phyloP scores from a whole-genome alignment of 805 yeast species.

The Ogataea ganodermae region DNA sequence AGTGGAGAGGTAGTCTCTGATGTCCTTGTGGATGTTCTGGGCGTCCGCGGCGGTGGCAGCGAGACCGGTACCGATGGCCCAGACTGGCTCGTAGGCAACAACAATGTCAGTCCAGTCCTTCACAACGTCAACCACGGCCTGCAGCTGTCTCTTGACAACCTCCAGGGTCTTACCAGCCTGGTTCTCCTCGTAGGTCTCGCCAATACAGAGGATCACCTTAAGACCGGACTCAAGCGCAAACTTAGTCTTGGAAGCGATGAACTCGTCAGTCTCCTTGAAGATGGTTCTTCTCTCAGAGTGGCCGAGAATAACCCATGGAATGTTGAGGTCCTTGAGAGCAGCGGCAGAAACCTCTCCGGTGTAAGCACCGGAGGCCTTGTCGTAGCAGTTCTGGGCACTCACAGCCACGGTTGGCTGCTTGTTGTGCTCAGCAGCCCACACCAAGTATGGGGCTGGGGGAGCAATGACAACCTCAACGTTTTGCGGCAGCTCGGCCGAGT shows the following conservation, averaged over 20 bases:
- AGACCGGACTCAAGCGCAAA: conserved; percentile 89
- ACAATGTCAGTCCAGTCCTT: conserved; percentile 89
- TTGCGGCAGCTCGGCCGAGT: conserved; percentile 71
- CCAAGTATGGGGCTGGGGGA: conserved; percentile 93
- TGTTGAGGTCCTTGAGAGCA: conserved; percentile 88
- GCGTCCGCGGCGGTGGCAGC: conserved; percentile 99
- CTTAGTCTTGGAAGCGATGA: conserved; percentile 91
- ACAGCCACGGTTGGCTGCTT: conserved; percentile 73
- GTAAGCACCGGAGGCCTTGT: conserved; percentile 92
- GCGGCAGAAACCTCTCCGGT: conserved; percentile 95
- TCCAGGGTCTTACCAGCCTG: conserved; percentile 82
- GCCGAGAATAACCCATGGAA: conserved; percentile 93
- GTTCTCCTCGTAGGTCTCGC: conserved; percentile 96
- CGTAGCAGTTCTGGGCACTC: conserved; percentile 89
- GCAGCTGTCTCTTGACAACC: conserved; percentile 85
- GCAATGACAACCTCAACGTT: conserved; percentile 91
- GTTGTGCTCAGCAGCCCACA: conserved; percentile 68
- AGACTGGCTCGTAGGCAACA: conserved; percentile 98
- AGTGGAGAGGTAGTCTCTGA: conserved; percentile 79
- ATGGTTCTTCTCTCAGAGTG: conserved; percentile 98
- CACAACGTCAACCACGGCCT: conserved; percentile 80
- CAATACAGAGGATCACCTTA: conserved; percentile 92
- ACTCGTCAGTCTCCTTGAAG: conserved; percentile 86
- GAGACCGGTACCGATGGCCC: conserved; percentile 99
- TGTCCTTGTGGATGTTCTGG: conserved; percentile 87